phyloP scores from a whole-genome alignment of 1,284 basidiomycete species.

The Apiotrichum siamense region DNA sequence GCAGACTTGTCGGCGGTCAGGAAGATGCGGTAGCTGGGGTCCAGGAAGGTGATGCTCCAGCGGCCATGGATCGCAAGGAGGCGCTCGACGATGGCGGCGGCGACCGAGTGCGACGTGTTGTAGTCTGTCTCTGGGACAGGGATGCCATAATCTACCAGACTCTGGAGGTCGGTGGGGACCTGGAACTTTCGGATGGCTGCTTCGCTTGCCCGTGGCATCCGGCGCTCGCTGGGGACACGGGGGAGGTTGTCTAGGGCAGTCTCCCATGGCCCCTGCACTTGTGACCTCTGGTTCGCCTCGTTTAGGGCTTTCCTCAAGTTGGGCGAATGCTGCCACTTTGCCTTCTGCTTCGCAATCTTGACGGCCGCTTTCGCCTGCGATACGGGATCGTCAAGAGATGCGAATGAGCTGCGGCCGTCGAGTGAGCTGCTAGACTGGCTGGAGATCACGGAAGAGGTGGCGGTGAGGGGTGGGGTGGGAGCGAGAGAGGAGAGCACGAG shows the following conservation, averaged over 20 bases:
- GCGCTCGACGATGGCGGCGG: slow-evolving; percentile 3
- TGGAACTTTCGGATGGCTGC: background rate
- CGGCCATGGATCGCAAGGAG: slow-evolving; percentile 6
- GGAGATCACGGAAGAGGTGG: background rate
- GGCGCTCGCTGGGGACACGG: background rate
- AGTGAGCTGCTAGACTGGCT: background rate
- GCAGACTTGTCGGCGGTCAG: slow-evolving; percentile 4
- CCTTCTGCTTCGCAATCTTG: background rate
- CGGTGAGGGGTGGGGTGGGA: background rate
- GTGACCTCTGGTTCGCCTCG: background rate
- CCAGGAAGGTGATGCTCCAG: slow-evolving; percentile 16
- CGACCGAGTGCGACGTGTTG: slow-evolving; percentile 1
- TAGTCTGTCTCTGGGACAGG: background rate
- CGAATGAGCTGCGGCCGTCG: background rate
- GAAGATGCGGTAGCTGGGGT: slow-evolving; percentile 14
- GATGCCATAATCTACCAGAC: background rate
- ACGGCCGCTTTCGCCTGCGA: background rate
- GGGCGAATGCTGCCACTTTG: background rate
- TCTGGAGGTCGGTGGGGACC: background rate
- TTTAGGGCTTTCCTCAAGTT: too few relatives aligned
- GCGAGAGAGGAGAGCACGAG: too few relatives aligned
- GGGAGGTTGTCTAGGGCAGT: slow-evolving; percentile 4
- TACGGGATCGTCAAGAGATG: background rate
- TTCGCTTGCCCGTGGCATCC: background rate
- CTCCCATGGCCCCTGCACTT: slow-evolving; percentile 10